These are phyloP conservation scores for Fusarium algeriense DNA, from an alignment of 2,329 filamentous ascomycete genomes.

Conservation along the genomic window DNA sequence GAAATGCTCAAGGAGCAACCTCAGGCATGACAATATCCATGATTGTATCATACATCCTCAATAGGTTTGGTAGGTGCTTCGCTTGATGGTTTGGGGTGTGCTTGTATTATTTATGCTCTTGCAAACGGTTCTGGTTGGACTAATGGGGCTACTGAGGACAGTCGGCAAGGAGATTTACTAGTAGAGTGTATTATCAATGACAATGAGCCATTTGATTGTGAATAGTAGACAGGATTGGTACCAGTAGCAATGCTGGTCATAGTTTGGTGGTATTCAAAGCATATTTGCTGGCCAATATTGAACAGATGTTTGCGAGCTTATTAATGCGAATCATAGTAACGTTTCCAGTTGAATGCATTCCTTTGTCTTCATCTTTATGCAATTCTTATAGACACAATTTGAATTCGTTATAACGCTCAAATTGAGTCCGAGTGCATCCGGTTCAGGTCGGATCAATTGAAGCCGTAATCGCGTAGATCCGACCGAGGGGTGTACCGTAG, in stretches of 20 bases:
- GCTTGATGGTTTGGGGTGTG: not conserved
- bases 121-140: not conserved
- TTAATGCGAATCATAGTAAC: not conserved
- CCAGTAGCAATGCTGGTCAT: not conserved
- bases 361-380: not conserved
- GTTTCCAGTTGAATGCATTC: not conserved
- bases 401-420: conserved; percentile 12
- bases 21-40: conserved; percentile 11
- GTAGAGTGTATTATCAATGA: conserved; percentile 10
- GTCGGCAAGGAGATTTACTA: not conserved
- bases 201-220: conserved; percentile 4
- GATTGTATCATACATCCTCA: not conserved
- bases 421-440: conserved; percentile 27
- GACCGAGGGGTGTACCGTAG: conserved; percentile 31
- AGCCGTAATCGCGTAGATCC: conserved; percentile 35
- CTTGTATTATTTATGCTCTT: not conserved
- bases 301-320: not conserved
- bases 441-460: conserved; percentile 38
- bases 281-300: not conserved
- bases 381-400: not conserved
- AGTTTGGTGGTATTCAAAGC: not conserved
- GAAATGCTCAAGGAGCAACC: conserved; percentile 60
- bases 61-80: not conserved
- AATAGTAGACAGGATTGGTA: not conserved
- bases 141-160: not conserved